These are phyloP conservation scores for Letharia lupina DNA, from an alignment of 495 filamentous ascomycete species.

Conservation along the genomic window DNA sequence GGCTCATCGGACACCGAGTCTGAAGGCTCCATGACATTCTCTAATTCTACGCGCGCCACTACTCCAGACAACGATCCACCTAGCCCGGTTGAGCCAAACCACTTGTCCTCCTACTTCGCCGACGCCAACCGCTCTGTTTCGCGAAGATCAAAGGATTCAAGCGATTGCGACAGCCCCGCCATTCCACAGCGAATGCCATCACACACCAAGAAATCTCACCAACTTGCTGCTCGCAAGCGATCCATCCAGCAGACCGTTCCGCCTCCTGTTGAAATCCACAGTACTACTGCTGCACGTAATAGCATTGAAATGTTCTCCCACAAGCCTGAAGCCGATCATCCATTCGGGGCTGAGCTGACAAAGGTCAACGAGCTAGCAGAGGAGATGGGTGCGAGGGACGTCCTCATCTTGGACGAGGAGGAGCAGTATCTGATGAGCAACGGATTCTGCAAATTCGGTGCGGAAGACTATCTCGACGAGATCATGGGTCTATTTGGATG, in stretches of 20 bases:
- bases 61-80: conserved; percentile 69
- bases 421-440: conserved; percentile 54
- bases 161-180: conserved; percentile 46
- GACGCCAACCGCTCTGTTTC: conserved; percentile 38
- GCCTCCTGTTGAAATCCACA: conserved; percentile 32
- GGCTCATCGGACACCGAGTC: conserved; percentile 49
- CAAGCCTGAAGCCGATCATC: conserved; percentile 33
- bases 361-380: conserved; percentile 65
- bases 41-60: conserved; percentile 50
- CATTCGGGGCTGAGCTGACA: conserved; percentile 44
- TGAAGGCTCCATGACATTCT: conserved; percentile 50
- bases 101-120: conserved; percentile 72
- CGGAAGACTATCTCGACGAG: conserved; percentile 76
- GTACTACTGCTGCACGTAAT: conserved; percentile 32
- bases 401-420: conserved; percentile 55
- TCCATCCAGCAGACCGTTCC: conserved; percentile 47
- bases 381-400: conserved; percentile 60
- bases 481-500: conserved; percentile 60
- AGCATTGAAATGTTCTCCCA: conserved; percentile 38
- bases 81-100: conserved; percentile 58
- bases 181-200: conserved; percentile 71
- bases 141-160: conserved; percentile 28
- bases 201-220: conserved; percentile 74
- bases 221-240: conserved; percentile 53
- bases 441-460: conserved; percentile 66